Evolutionary conservation across 306 rosid genomes (phyloP), one percentile per base, ranked within the genome.

Genomic region (Malus fusca): DNA sequence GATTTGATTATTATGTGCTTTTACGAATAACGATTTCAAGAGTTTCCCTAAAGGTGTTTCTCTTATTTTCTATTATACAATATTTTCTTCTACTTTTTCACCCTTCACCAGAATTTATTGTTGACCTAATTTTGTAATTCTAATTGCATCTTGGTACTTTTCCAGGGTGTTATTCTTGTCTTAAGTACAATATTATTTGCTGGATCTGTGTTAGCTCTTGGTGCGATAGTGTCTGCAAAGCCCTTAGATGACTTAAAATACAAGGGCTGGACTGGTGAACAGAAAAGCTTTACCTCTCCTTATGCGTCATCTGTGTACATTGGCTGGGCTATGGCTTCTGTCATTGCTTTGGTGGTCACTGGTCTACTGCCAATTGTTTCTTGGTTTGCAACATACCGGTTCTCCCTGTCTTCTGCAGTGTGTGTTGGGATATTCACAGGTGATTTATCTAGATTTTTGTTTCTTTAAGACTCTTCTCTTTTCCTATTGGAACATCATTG

Each of bases 281-380:
- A 77, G 71, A 90, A 89, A 70, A 82, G 81, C 88, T 85, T 87
- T 76, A 79, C 82, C 53, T 92, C 98, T 71, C 99, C 97, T 19
- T 96, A 96, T 77, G 93, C 88, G 56, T 90, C 99, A 26, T 85
- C 97, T 60, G 85, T 87, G 77, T 96, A 89, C 82, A 88, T 96
- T 79, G 99, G 99, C 60, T 96, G 99, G 99, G 98, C 98, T 67
- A 96, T 96, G 98, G 90, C 98, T 60, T 88, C 98, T 69, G 87
- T 88, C 67, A 88, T 96, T 81, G 90, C 96, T 65, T 86, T 96
- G 77, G 84, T 87, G 73, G 93, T 92, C 76, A 96, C 98, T 33
- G 88, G 98, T 53, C 87, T 92, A 68, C 90, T 96, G 79, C 99
- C 99, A 66, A 89, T 96, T 77, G 83, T 92, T 79, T 96, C 99